A percentile compares a stretch with the other conserved stretches of the same genome.
Conservation (phyloP, 495 filamentous ascomycete genomes). For the Podospora anserina region DNA sequence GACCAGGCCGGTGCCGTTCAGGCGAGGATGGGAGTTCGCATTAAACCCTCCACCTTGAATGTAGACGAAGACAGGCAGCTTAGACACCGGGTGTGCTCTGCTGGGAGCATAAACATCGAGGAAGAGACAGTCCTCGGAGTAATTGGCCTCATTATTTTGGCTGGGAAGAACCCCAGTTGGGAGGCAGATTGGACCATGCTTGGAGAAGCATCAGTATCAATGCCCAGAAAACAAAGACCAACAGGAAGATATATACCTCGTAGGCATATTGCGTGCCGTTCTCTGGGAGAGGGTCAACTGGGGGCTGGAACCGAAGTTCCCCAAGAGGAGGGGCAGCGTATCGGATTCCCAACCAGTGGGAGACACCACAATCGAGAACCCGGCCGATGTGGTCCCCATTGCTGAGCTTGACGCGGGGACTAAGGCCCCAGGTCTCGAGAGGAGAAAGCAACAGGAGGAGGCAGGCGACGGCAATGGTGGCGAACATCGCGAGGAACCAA, state of each 20-base stretch:
- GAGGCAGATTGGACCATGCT: slow-evolving; percentile 51
- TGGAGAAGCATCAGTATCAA: slow-evolving; percentile 17
- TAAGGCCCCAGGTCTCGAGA: neutral
- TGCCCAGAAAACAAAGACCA: neutral
- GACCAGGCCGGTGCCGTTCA: slow-evolving; percentile 60
- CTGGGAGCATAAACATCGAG: slow-evolving; percentile 65
- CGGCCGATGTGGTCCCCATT: slow-evolving; percentile 39
- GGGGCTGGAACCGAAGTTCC: slow-evolving; percentile 35
- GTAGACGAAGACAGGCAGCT: slow-evolving; percentile 65
- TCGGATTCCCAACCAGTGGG: slow-evolving; percentile 42
- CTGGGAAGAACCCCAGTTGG: slow-evolving; percentile 39
- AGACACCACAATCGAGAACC: slow-evolving; percentile 32
- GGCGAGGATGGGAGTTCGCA: slow-evolving; percentile 56
- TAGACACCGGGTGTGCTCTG: slow-evolving; percentile 42
- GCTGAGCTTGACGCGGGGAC: slow-evolving; percentile 28
- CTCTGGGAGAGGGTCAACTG: slow-evolving; percentile 30
- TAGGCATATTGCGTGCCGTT: slow-evolving; percentile 20
- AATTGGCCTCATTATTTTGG: neutral
- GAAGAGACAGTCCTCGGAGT: slow-evolving; percentile 67
- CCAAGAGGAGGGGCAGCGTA: slow-evolving; percentile 43
- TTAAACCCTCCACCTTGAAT: slow-evolving; percentile 72
- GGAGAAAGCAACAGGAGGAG: neutral
- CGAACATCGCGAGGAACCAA: neutral
- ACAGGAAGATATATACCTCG: slow-evolving; percentile 29
- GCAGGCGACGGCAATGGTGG: neutral